Evolutionary conservation across 148 eudicot genomes (phyloP).

Genomic region (Silene uniflora): DNA sequence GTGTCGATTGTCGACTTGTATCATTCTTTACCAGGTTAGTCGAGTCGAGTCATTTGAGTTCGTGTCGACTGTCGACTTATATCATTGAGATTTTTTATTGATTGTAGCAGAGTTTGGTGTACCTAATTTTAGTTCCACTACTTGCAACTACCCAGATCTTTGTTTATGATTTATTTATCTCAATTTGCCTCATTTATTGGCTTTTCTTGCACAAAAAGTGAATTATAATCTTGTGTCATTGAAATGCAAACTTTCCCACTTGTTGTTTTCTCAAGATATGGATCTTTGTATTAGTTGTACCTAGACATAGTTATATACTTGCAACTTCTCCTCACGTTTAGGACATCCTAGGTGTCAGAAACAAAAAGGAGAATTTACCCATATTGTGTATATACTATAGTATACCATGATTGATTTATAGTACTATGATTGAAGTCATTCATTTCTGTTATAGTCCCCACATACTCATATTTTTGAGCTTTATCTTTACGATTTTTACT

Average conservation of each 20-base stretch:
- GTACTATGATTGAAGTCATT: neutral
- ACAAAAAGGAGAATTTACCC: neutral
- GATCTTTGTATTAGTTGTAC: slow-evolving; percentile 15
- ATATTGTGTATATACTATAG: neutral
- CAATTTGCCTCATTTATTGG: neutral
- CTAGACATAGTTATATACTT: slow-evolving; percentile 18
- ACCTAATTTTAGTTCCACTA: slow-evolving; percentile 37
- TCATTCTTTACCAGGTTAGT: no score
- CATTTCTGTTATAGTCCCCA: slow-evolving; percentile 17
- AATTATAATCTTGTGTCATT: slow-evolving; percentile 22
- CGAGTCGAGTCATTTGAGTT: no score
- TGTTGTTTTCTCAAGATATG: slow-evolving; percentile 23
- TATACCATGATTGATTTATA: neutral
- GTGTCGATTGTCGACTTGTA: no score
- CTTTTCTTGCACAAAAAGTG: slow-evolving; percentile 15
- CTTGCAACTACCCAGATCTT: slow-evolving; percentile 36
- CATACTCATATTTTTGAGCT: neutral
- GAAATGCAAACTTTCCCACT: slow-evolving; percentile 15
- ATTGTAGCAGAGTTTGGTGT: slow-evolving; percentile 26
- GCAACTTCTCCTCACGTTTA: slow-evolving; percentile 18
- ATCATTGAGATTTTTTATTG: neutral
- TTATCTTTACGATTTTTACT: slow-evolving; percentile 1
- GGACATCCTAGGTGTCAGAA: slow-evolving; percentile 22
- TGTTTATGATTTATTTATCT: neutral
- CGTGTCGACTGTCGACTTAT: no score